Evolutionary conservation across 352 stramenopile species (phyloP), one percentile per base, ranked within the genome.

Genomic region (Phytophthora idaei): DNA sequence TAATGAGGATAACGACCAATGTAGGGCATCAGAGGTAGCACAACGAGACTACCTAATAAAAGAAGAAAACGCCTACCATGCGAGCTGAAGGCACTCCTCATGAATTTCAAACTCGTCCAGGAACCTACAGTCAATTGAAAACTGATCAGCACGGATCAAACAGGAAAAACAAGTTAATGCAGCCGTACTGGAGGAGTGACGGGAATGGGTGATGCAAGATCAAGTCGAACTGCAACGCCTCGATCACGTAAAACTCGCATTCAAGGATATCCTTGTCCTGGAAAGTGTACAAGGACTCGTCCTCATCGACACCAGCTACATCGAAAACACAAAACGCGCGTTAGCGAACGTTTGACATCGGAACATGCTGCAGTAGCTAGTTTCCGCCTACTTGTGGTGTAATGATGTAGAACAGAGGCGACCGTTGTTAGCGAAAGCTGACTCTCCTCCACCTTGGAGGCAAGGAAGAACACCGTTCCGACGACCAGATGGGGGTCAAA

Each of bases 221-320:
- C 50, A 96, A 76, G 48, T 96, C 89, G 56, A 94, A 96, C 62
- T 95, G 89, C 42, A 94, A 75, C 39, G 89, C 82, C 61, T 96
- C 87, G 54, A 96, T 84, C 25, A 95, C 82, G 79, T 95, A 95
- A 63, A 95, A 96, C 73, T 96, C 89, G 78, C 89, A 96, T 63
- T 96, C 89, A 36, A 96, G 81, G 28, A 96, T 93, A 64, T 96
- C 89, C 61, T 94, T 94, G 67, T 96, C 87, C 69, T 92, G 87
- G 64, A 94, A 96, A 10, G 83, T 91, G 69, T 94, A 94, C 81
- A 94, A 90, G 67, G 83, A 81, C 65, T 96, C 88, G 49, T 94
- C 85, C 51, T 96, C 88, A 46, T 96, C 88, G 9, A 94, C 84
- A 27, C 86, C 81, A 48, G 76, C 88, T 96, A 55, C 32, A 51